phyloP scores from a whole-genome alignment of 2,329 filamentous ascomycete genomes.

The Penicillium sp. region DNA sequence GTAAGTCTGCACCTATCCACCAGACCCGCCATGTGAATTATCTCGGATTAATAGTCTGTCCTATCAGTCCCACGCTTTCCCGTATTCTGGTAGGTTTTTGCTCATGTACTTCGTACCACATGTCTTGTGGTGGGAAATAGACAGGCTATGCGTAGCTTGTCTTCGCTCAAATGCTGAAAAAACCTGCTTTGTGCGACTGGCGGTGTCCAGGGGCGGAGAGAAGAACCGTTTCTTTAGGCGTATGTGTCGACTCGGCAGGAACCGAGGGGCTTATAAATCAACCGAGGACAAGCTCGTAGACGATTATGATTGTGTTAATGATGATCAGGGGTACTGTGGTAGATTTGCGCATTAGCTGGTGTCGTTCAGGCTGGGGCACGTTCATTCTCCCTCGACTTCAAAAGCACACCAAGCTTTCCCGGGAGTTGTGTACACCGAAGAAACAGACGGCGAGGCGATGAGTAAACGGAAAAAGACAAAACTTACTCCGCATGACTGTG shows the following conservation, averaged over 20 bases:
- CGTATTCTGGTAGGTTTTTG: conserved; percentile 1
- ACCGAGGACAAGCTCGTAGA: conserved; percentile 76
- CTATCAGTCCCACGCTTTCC: background rate
- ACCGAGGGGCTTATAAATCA: conserved; percentile 40
- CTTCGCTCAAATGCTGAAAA: conserved; percentile 1
- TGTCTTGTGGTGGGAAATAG: conserved; percentile 2
- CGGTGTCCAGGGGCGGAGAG: background rate
- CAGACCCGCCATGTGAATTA: background rate
- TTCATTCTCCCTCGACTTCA: background rate
- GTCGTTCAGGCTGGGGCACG: background rate
- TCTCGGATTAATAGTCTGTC: background rate
- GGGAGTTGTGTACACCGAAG: background rate
- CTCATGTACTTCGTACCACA: conserved; percentile 9
- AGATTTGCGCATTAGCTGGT: conserved; percentile 9
- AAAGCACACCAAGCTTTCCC: background rate
- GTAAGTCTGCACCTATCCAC: background rate
- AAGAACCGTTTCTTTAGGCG: background rate
- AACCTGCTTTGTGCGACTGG: background rate
- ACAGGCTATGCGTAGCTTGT: background rate
- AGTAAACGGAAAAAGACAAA: background rate
- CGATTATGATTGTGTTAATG: conserved; percentile 77
- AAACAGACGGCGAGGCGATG: background rate
- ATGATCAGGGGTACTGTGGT: conserved; percentile 74
- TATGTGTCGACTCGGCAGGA: background rate
- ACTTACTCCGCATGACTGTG: conserved; percentile 88